These are phyloP conservation scores for Mortierella antarctica DNA, from an alignment of 192 early-diverging fungal genomes.

Conservation along the genomic window DNA sequence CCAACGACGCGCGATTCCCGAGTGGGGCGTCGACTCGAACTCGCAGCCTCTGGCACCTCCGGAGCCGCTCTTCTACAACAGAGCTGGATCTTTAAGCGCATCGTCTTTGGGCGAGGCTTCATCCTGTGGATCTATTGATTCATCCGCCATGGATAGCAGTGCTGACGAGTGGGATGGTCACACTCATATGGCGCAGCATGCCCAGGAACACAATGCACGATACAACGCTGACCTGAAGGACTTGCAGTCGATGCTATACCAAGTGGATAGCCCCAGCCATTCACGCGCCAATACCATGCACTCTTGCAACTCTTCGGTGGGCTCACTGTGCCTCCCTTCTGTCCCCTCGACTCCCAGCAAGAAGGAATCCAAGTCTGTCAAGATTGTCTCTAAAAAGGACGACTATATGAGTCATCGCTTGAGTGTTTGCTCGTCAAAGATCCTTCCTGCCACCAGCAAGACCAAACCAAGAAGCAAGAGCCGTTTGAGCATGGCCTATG, in stretches of 20 bases:
- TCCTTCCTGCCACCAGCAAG: constrained; percentile 14
- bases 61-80: constrained; percentile 41
- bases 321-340: constrained; percentile 14
- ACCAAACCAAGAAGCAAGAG: constrained; percentile 45
- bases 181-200: constrained; percentile 23
- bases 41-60: constrained; percentile 27
- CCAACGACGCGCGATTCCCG: not conserved
- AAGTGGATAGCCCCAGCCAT: not conserved
- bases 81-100: constrained; percentile 14
- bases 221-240: constrained; percentile 40
- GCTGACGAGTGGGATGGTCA: constrained; percentile 43
- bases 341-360: constrained; percentile 1
- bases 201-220: constrained; percentile 27
- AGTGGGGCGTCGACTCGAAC: constrained; percentile 1
- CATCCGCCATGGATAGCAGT: constrained; percentile 13
- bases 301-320: constrained; percentile 42
- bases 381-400: constrained; percentile 32
- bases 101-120: constrained; percentile 33
- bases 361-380: constrained; percentile 13
- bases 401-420: constrained; percentile 55
- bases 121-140: constrained; percentile 35
- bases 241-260: constrained; percentile 31
- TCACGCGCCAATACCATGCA: constrained; percentile 13
- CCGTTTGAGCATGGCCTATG: constrained; percentile 52
- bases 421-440: constrained; percentile 38